Conservation (phyloP, 2,329 filamentous ascomycete genomes). For the Aspergillus sp. region DNA sequence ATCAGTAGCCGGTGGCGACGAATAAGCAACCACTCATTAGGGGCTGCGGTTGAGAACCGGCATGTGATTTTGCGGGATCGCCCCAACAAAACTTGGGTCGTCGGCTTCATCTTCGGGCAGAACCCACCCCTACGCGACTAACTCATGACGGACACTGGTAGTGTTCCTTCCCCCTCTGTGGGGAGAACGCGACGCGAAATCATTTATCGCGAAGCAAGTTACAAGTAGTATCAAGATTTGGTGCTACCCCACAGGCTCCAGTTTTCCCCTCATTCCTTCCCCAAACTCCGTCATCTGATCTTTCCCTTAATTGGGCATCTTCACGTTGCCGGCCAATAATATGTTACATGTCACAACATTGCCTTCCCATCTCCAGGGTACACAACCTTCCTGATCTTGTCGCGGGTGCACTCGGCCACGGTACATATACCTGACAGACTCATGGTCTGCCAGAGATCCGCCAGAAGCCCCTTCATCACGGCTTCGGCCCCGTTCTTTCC, state of each 20-base stretch:
- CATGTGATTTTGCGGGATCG: constrained; percentile 23
- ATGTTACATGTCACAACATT: constrained; percentile 29
- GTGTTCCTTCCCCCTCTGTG: neutral
- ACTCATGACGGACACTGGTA: neutral
- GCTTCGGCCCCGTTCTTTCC: constrained; percentile 58
- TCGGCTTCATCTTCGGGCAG: neutral
- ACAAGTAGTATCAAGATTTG: neutral
- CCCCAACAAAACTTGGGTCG: constrained; percentile 16
- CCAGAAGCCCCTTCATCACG: constrained; percentile 53
- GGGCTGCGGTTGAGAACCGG: constrained; percentile 9
- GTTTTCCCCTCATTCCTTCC: neutral
- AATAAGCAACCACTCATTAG: neutral
- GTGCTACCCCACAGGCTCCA: neutral
- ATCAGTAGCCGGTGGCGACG: constrained; percentile 10
- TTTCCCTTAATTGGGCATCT: neutral
- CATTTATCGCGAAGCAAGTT: neutral
- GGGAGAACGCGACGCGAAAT: neutral
- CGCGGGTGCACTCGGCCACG: constrained; percentile 37
- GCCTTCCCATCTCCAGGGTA: constrained; percentile 39
- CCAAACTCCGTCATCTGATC: neutral
- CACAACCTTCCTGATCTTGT: constrained; percentile 36
- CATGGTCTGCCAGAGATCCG: constrained; percentile 59
- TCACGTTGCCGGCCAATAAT: neutral
- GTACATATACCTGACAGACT: constrained; percentile 53
- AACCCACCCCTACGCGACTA: neutral